Evolutionary conservation across 2,329 filamentous ascomycete genomes (phyloP).

Genomic region (Claviceps digitariae): DNA sequence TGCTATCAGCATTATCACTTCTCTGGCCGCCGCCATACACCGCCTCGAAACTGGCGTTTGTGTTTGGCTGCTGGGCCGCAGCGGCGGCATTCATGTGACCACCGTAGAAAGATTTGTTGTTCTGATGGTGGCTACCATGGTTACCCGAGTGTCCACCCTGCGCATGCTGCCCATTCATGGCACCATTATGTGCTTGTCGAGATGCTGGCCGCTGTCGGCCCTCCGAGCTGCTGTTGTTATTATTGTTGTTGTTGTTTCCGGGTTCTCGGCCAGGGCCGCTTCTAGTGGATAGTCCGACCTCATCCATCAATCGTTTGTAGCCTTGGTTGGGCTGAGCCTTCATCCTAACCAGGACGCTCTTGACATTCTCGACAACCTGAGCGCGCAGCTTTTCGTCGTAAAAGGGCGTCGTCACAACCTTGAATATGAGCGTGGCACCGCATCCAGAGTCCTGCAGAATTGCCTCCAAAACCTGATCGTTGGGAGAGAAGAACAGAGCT

Average conservation of each 20-base stretch:
- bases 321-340: slow-evolving; percentile 91
- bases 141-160: slow-evolving; percentile 22
- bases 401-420: slow-evolving; percentile 93
- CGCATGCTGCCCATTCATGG: slow-evolving; percentile 26
- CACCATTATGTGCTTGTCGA: slow-evolving; percentile 30
- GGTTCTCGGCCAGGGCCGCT: slow-evolving; percentile 31
- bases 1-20: slow-evolving; percentile 37
- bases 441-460: slow-evolving; percentile 86
- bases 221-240: no score
- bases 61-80: slow-evolving; percentile 20
- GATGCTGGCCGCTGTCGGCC: slow-evolving; percentile 44
- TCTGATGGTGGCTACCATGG: background rate
- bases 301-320: slow-evolving; percentile 98
- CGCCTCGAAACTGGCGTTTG: slow-evolving; percentile 33
- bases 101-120: slow-evolving; percentile 40
- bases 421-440: slow-evolving; percentile 93
- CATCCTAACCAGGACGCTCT: slow-evolving; percentile 73
- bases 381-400: slow-evolving; percentile 82
- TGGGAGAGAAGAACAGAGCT: slow-evolving; percentile 81
- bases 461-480: slow-evolving; percentile 75
- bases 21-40: slow-evolving; percentile 37
- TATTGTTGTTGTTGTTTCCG: no score
- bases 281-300: slow-evolving; percentile 75
- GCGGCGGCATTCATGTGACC: slow-evolving; percentile 34
- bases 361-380: slow-evolving; percentile 85